Conservation (phyloP, 2,329 filamentous ascomycete species). For the Fusarium verrucosum region DNA sequence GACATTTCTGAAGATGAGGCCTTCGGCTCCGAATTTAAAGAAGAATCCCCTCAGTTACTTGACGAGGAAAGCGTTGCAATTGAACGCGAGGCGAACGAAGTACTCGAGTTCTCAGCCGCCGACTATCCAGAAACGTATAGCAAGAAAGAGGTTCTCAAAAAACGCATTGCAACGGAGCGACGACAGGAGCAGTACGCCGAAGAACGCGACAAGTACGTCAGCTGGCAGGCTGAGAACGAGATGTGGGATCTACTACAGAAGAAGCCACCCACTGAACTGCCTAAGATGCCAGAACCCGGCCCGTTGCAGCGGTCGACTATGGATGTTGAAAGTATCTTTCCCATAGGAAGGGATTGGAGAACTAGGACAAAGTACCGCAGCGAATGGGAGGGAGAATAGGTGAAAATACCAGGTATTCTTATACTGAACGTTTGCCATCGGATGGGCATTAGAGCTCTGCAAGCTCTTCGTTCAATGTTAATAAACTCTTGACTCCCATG, state of each 20-base stretch:
- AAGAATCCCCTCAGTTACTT: slow-evolving; percentile 6
- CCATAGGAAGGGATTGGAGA: slow-evolving; percentile 53
- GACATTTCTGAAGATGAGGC: slow-evolving; percentile 17
- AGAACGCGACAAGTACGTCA: slow-evolving; percentile 52
- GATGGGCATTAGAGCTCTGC: background rate
- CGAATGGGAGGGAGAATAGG: slow-evolving; percentile 54
- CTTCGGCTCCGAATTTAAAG: slow-evolving; percentile 31
- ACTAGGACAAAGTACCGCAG: slow-evolving; percentile 49
- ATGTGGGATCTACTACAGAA: slow-evolving; percentile 58
- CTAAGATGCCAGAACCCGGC: slow-evolving; percentile 46
- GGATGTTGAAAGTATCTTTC: slow-evolving; percentile 51
- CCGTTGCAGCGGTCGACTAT: slow-evolving; percentile 43
- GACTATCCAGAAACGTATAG: slow-evolving; percentile 51
- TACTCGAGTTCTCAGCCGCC: slow-evolving; percentile 53
- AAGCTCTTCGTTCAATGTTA: background rate
- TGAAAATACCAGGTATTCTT: background rate
- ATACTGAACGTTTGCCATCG: background rate
- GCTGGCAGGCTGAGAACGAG: slow-evolving; percentile 53
- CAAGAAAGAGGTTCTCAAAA: slow-evolving; percentile 50
- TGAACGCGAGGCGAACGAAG: slow-evolving; percentile 53
- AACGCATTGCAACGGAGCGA: slow-evolving; percentile 54
- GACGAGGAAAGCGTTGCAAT: slow-evolving; percentile 47
- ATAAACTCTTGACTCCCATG: slow-evolving; percentile 5
- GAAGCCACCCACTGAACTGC: slow-evolving; percentile 49
- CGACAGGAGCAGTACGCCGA: slow-evolving; percentile 58